Evolutionary conservation across 2,329 filamentous ascomycete species (phyloP), one percentile per base, ranked within the genome.

Genomic region (Ophiosphaerella herpotricha): DNA sequence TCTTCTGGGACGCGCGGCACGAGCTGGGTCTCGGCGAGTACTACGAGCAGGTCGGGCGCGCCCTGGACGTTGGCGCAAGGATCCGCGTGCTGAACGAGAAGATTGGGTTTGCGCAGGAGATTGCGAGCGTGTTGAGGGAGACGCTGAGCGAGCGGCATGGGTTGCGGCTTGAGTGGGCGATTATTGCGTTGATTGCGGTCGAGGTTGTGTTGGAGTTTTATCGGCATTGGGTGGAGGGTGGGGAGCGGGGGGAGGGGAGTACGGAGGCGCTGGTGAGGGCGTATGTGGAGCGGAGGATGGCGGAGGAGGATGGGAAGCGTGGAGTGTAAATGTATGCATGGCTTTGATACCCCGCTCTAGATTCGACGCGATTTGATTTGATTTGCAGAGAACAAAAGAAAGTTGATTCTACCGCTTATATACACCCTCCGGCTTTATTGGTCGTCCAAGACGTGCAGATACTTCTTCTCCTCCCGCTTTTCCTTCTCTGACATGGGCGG

Each of bases 61-160:
- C 91, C 0, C 81, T 99, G 32, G 94, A 97, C 73, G 92, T 97
- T 21, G 89, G 90, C 31, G 90, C 94, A 23, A 84, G 94, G 43
- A 97, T 97, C 75, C 90, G 89, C 64, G 86, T 90, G 14, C 76
- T 97, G 61, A 99, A 99, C 72, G 90, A 96, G 76, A 96, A 96
- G 77, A 95, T 99, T 84, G 93, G 96, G 67, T 97, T 99, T 71
- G 94, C 93, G 1, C 90, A 94, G 67, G 93, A 97, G 73, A 97
- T 97, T 71, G 91, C 94, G 6, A 90, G 82, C 44, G 92, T 97
- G 13, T 76, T 97, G 54, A 82, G 94, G 50, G 91, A 97, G 72
- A 86, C 92, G 69, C 81, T 95, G 47, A 95, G 89, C 68, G 92
- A 97, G 78, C 91, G 90, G 71, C 91, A 97, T 68, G 89, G 90